phyloP scores from a whole-genome alignment of 805 yeast species.

The Ogataea thermomethanolica region DNA sequence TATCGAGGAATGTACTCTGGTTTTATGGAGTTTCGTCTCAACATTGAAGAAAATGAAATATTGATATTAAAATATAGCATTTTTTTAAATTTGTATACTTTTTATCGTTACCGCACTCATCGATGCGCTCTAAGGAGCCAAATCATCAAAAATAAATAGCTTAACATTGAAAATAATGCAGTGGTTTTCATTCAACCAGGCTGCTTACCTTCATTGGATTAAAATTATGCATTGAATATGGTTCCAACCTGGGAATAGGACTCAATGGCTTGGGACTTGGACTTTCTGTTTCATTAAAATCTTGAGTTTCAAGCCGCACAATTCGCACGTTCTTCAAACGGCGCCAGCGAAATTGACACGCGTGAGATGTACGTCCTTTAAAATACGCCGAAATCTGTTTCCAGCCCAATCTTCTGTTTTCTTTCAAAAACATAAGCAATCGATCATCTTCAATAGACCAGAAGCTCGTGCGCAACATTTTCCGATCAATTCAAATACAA shows the following conservation, averaged over 20 bases:
- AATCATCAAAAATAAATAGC: background rate
- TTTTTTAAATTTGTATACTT: background rate
- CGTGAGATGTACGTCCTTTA: conserved; percentile 77
- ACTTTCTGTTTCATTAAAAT: background rate
- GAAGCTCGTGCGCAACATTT: conserved; percentile 28
- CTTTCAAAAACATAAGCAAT: conserved; percentile 69
- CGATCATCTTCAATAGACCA: conserved; percentile 80
- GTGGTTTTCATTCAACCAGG: background rate
- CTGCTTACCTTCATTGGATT: conserved; percentile 1
- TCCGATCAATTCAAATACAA: background rate
- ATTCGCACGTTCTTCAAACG: conserved; percentile 49
- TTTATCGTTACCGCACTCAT: background rate
- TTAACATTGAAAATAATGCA: background rate
- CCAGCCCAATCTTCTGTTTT: conserved; percentile 83
- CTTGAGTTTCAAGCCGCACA: conserved; percentile 14
- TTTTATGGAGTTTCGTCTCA: conserved; percentile 2
- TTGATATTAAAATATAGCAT: background rate
- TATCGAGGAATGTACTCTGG: conserved; percentile 33
- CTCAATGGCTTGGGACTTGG: conserved; percentile 3
- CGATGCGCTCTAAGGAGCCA: too few species aligned
- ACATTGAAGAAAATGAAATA: background rate
- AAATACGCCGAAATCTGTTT: conserved; percentile 78
- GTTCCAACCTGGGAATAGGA: conserved; percentile 3
- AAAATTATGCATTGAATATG: too few species aligned
- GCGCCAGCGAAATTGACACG: conserved; percentile 89